These are phyloP conservation scores for Thermomucor indicae-seudaticae DNA, from an alignment of 371 early-diverging fungal species.

Conservation along the genomic window DNA sequence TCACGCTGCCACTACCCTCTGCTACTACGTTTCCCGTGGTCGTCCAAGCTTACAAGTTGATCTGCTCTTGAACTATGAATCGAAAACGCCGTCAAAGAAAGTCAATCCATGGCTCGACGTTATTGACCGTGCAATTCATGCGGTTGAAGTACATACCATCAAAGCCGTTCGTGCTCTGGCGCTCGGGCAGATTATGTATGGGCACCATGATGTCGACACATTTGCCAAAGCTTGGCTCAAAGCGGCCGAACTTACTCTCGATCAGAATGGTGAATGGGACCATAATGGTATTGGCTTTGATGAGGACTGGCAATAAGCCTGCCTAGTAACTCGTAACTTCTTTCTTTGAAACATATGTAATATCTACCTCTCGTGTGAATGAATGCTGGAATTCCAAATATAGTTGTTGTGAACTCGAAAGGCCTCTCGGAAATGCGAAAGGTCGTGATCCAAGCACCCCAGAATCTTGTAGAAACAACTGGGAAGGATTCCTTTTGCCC, in stretches of 20 bases:
- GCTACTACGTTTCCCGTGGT: slow-evolving; percentile 33
- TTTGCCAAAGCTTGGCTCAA: slow-evolving; percentile 19
- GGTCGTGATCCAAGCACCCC: too few species aligned
- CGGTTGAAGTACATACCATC: slow-evolving; percentile 49
- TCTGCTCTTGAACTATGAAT: slow-evolving; percentile 26
- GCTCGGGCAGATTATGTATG: slow-evolving; percentile 36
- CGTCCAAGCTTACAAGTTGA: slow-evolving; percentile 38
- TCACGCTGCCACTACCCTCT: slow-evolving; percentile 29
- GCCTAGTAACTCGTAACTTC: too few species aligned
- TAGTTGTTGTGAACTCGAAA: too few species aligned
- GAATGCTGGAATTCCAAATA: too few species aligned
- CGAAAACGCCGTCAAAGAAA: slow-evolving; percentile 1
- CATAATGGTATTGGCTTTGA: slow-evolving; percentile 38
- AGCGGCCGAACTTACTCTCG: slow-evolving; percentile 36
- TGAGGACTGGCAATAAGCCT: slow-evolving; percentile 25
- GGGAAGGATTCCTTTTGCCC: too few species aligned
- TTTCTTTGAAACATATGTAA: too few species aligned
- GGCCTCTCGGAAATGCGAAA: too few species aligned
- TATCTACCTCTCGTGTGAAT: too few species aligned
- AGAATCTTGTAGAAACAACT: too few species aligned
- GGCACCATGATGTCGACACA: slow-evolving; percentile 18
- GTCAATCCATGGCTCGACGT: slow-evolving; percentile 46
- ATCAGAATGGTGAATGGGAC: slow-evolving; percentile 33
- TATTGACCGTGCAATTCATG: slow-evolving; percentile 36
- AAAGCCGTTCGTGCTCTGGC: slow-evolving; percentile 50